These are phyloP conservation scores for Apiospora phragmitis DNA, from an alignment of 2,329 filamentous ascomycete genomes.

Conservation along the genomic window DNA sequence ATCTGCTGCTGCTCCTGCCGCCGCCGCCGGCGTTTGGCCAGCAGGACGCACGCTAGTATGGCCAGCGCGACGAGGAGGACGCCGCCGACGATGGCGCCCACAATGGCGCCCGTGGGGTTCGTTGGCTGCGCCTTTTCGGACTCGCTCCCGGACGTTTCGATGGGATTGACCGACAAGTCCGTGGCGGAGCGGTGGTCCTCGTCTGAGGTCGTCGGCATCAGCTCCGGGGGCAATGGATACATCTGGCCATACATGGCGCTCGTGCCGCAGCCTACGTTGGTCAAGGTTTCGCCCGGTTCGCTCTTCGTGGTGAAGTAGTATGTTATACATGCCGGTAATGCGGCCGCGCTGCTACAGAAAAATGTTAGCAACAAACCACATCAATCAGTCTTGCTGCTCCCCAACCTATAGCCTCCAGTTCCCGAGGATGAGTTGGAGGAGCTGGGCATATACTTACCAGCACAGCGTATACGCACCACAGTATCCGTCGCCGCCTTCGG, in stretches of 20 bases:
- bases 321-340: conserved; percentile 26
- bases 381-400: not conserved
- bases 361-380: not conserved
- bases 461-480: conserved; percentile 30
- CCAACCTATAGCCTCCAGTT: not conserved
- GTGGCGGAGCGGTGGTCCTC: not conserved
- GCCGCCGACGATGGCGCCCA: conserved; percentile 23
- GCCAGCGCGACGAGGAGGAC: conserved; percentile 20
- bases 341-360: conserved; percentile 15
- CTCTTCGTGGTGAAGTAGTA: conserved; percentile 25
- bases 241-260: conserved; percentile 25
- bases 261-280: conserved; percentile 27
- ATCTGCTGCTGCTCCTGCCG: conserved; percentile 6
- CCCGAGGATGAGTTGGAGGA: too few species aligned
- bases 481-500: conserved; percentile 16
- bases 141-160: not conserved
- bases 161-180: not conserved
- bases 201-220: conserved; percentile 18
- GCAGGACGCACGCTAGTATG: conserved; percentile 15
- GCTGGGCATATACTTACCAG: conserved; percentile 24
- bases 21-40: conserved; percentile 17
- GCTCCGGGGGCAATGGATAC: conserved; percentile 27
- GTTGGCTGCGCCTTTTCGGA: not conserved
- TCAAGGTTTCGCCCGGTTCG: conserved; percentile 23
- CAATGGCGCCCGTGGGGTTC: conserved; percentile 22